Percentiles rank a stretch among this genome's conserved stretches.
phyloP scores from a whole-genome alignment of 371 early-diverging fungal species.

The Circinella minor region DNA sequence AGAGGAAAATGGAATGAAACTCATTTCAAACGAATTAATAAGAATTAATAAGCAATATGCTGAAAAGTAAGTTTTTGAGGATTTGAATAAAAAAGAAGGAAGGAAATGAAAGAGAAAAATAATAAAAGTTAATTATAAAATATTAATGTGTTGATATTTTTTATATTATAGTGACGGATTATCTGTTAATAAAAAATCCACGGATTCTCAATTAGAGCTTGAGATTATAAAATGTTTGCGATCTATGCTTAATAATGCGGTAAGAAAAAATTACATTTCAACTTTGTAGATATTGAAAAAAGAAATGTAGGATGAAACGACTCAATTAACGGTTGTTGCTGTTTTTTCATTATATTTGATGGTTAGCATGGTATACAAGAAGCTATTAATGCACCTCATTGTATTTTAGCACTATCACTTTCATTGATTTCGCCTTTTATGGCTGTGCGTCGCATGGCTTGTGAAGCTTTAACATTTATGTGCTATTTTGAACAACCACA shows the following conservation, averaged over 20 bases:
- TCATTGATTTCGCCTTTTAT: slow-evolving; percentile 77
- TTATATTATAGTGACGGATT: not conserved
- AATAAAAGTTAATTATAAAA: not conserved
- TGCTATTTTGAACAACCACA: slow-evolving; percentile 79
- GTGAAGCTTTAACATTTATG: slow-evolving; percentile 79
- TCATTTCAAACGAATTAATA: slow-evolving; percentile 66
- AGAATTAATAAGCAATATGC: slow-evolving; percentile 47
- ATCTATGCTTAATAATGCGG: slow-evolving; percentile 67
- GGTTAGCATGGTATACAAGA: slow-evolving; percentile 35
- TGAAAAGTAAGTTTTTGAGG: slow-evolving; percentile 31
- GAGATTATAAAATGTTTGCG: slow-evolving; percentile 78
- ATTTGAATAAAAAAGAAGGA: not conserved
- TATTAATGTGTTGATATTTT: not conserved
- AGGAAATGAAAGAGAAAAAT: not conserved
- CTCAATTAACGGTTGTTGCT: too few relatives aligned
- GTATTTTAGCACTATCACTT: slow-evolving; percentile 67
- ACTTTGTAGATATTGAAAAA: too few relatives aligned
- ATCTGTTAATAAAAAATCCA: slow-evolving; percentile 4
- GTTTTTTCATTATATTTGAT: too few relatives aligned
- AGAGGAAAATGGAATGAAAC: slow-evolving; percentile 68
- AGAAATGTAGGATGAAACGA: too few relatives aligned
- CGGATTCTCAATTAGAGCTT: slow-evolving; percentile 66
- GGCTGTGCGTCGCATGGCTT: slow-evolving; percentile 73
- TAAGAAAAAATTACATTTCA: slow-evolving; percentile 12
- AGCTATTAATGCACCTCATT: slow-evolving; percentile 44